These are phyloP conservation scores for Verbascum thapsus DNA, from an alignment of 257 asterid genomes.

Conservation along the genomic window DNA sequence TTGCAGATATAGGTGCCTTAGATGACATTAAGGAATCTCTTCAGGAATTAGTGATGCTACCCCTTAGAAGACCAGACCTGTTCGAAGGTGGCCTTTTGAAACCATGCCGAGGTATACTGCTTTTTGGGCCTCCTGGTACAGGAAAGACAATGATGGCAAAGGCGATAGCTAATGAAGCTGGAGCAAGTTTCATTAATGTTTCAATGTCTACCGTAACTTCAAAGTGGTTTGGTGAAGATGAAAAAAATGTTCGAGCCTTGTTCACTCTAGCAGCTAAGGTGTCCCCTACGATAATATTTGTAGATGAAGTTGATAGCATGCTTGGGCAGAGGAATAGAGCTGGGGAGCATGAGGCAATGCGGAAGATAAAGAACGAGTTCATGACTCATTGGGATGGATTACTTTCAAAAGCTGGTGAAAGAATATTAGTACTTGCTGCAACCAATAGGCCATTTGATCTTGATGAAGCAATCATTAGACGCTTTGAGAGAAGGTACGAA, in stretches of 20 bases:
- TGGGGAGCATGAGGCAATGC: slow-evolving; percentile 92
- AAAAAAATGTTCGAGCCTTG: slow-evolving; percentile 81
- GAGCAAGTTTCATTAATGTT: slow-evolving; percentile 84
- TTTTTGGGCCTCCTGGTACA: slow-evolving; percentile 93
- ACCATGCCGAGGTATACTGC: slow-evolving; percentile 85
- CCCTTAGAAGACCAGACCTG: slow-evolving; percentile 80
- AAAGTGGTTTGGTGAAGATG: slow-evolving; percentile 96
- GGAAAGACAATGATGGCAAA: slow-evolving; percentile 93
- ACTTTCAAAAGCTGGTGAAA: slow-evolving; percentile 68
- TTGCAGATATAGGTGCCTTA: slow-evolving; percentile 83
- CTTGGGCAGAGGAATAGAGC: slow-evolving; percentile 75
- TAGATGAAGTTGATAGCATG: slow-evolving; percentile 95
- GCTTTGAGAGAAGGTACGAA: slow-evolving; percentile 88
- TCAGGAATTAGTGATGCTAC: slow-evolving; percentile 87
- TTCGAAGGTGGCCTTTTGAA: slow-evolving; percentile 84
- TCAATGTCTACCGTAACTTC: slow-evolving; percentile 86
- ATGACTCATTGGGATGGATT: slow-evolving; percentile 94
- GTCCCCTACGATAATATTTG: slow-evolving; percentile 86
- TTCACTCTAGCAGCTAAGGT: slow-evolving; percentile 88
- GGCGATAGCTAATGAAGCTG: slow-evolving; percentile 90
- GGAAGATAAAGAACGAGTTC: slow-evolving; percentile 89
- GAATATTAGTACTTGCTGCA: slow-evolving; percentile 88
- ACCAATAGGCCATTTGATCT: slow-evolving; percentile 93
- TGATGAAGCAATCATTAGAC: slow-evolving; percentile 89
- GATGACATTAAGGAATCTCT: slow-evolving; percentile 83